phyloP scores from a whole-genome alignment of 2,329 filamentous ascomycete species.

The Fusarium veterinarium region DNA sequence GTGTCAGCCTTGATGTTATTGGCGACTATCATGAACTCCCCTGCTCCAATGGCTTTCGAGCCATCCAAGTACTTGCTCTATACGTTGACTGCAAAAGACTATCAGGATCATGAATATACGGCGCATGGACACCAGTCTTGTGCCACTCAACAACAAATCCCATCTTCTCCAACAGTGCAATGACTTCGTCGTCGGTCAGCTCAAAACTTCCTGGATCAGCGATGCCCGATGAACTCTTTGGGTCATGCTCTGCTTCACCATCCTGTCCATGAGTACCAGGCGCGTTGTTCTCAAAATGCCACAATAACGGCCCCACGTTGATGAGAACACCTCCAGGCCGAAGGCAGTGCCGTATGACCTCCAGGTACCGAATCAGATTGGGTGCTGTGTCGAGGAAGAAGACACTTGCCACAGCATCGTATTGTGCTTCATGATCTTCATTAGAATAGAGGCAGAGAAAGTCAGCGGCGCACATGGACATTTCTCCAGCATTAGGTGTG shows the following conservation, averaged over 20 bases:
- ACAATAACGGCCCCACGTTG: slow-evolving; percentile 90
- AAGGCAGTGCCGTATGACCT: slow-evolving; percentile 83
- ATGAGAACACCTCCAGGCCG: slow-evolving; percentile 83
- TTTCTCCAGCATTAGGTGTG: slow-evolving; percentile 64
- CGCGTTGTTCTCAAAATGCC: slow-evolving; percentile 90
- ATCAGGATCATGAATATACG: slow-evolving; percentile 86
- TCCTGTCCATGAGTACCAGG: slow-evolving; percentile 67
- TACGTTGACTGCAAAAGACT: slow-evolving; percentile 92
- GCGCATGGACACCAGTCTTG: slow-evolving; percentile 71
- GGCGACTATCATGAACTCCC: background rate
- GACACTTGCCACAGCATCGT: slow-evolving; percentile 87
- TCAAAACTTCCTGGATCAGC: slow-evolving; percentile 92
- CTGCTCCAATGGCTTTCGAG: slow-evolving; percentile 69
- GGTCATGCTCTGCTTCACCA: slow-evolving; percentile 62
- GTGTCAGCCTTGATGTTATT: background rate
- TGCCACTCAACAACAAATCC: slow-evolving; percentile 80
- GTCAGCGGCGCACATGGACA: slow-evolving; percentile 94
- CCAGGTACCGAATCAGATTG: slow-evolving; percentile 89
- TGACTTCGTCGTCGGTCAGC: slow-evolving; percentile 87
- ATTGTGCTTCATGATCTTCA: slow-evolving; percentile 68
- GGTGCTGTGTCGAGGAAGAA: slow-evolving; percentile 99
- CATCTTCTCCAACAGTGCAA: slow-evolving; percentile 76
- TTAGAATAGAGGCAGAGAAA: slow-evolving; percentile 88
- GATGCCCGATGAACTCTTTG: slow-evolving; percentile 72
- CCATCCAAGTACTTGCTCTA: slow-evolving; percentile 85